A percentile compares a stretch with the other conserved stretches of the same genome.
phyloP scores from a whole-genome alignment of 805 yeast genomes.

The Kodamaea fukazawae region DNA sequence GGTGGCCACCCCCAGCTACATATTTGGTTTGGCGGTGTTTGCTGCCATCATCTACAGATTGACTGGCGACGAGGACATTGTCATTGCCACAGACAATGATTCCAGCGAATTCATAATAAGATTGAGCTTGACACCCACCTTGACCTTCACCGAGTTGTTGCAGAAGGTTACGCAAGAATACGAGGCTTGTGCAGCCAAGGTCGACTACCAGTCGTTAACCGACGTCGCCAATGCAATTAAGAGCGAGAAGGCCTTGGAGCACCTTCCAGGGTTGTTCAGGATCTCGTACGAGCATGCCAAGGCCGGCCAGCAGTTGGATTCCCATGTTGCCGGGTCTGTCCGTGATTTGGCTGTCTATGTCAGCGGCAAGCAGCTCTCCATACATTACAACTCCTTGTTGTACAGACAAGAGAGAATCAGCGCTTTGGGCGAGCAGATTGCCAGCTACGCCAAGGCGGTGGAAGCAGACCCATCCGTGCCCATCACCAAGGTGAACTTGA shows the following conservation, averaged over 20 bases:
- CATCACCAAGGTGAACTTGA: constrained; percentile 62
- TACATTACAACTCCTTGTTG: constrained; percentile 73
- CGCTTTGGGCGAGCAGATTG: constrained; percentile 70
- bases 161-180: constrained; percentile 44
- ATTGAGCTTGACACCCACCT: constrained; percentile 52
- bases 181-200: constrained; percentile 30
- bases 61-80: constrained; percentile 93
- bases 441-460: constrained; percentile 45
- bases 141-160: constrained; percentile 54
- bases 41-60: constrained; percentile 71
- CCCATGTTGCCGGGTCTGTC: constrained; percentile 51
- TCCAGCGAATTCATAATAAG: constrained; percentile 57
- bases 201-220: constrained; percentile 47
- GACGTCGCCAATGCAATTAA: constrained; percentile 56
- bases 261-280: constrained; percentile 62
- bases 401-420: constrained; percentile 68
- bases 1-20: constrained; percentile 33
- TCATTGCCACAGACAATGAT: constrained; percentile 65
- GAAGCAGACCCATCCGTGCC: constrained; percentile 33
- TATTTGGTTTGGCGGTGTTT: constrained; percentile 61
- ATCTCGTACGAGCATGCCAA: constrained; percentile 52
- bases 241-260: constrained; percentile 47
- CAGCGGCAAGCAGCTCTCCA: constrained; percentile 31
- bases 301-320: constrained; percentile 40
- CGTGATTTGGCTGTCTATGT: constrained; percentile 61